phyloP scores from a whole-genome alignment of 2,329 filamentous ascomycete genomes.

The Cadophora malorum region DNA sequence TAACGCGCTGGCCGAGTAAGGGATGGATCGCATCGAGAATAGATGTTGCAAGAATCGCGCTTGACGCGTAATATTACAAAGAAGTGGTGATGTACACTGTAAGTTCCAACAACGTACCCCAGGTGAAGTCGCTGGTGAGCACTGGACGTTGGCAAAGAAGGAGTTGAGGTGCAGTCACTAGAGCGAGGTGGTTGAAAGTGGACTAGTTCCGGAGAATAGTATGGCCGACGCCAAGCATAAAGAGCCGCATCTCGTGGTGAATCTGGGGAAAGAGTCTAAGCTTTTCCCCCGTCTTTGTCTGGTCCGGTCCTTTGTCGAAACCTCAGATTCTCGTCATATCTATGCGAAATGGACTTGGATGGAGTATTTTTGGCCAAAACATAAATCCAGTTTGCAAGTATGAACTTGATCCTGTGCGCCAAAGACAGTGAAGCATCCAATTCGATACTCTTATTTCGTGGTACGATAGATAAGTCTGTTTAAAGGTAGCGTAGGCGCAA shows the following conservation, averaged over 20 bases:
- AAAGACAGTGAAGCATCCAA: background rate
- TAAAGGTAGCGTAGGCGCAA: background rate
- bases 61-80: slow-evolving; percentile 28
- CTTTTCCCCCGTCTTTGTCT: background rate
- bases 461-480: background rate
- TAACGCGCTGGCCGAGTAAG: slow-evolving; percentile 27
- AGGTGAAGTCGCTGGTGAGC: slow-evolving; percentile 9
- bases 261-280: background rate
- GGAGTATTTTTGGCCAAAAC: too few species aligned
- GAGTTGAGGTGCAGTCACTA: slow-evolving; percentile 5
- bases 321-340: background rate
- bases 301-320: background rate
- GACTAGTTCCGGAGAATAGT: background rate
- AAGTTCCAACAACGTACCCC: background rate
- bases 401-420: background rate
- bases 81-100: background rate
- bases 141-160: slow-evolving; percentile 5
- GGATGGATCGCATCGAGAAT: slow-evolving; percentile 35
- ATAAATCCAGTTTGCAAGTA: background rate
- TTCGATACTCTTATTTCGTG: background rate
- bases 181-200: slow-evolving; percentile 1
- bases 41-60: slow-evolving; percentile 8
- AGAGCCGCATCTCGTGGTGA: background rate
- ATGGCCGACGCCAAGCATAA: background rate
- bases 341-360: background rate